Conservation (phyloP, 1,284 basidiomycete genomes). For the Pterula multifida region DNA sequence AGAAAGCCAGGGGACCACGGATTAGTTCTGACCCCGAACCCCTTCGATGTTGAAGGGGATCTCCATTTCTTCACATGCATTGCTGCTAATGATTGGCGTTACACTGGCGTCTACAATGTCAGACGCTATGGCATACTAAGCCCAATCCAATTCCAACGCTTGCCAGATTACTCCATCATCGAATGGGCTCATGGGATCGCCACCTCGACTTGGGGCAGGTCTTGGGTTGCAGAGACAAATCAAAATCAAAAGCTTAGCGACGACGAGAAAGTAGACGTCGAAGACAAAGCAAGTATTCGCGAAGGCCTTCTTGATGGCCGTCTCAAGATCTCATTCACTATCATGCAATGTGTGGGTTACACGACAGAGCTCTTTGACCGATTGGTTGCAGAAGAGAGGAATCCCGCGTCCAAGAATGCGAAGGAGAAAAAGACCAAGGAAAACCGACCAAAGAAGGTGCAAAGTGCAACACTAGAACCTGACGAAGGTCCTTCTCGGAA, state of each 20-base stretch:
- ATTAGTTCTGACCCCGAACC: conserved; percentile 1
- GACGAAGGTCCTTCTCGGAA: neutral
- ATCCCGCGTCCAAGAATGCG: neutral
- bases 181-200: conserved; percentile 3
- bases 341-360: conserved; percentile 8
- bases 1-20: conserved; percentile 6
- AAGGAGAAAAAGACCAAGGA: neutral
- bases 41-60: too few species aligned
- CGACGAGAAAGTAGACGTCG: neutral
- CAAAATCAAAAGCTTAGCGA: conserved; percentile 1
- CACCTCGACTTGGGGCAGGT: conserved; percentile 1
- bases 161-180: conserved; percentile 1
- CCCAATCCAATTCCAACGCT: conserved; percentile 4
- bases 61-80: conserved; percentile 1
- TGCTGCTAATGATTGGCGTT: conserved; percentile 4
- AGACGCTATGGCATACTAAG: conserved; percentile 2
- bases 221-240: conserved; percentile 4
- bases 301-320: conserved; percentile 5
- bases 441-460: neutral
- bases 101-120: conserved; percentile 4
- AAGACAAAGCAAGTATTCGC: conserved; percentile 1
- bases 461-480: neutral
- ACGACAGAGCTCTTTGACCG: conserved; percentile 2
- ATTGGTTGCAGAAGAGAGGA: neutral
- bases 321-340: conserved; percentile 6